Evolutionary conservation across 495 filamentous ascomycete species (phyloP), one percentile per base, ranked within the genome.

Genomic region (Podospora conica): DNA sequence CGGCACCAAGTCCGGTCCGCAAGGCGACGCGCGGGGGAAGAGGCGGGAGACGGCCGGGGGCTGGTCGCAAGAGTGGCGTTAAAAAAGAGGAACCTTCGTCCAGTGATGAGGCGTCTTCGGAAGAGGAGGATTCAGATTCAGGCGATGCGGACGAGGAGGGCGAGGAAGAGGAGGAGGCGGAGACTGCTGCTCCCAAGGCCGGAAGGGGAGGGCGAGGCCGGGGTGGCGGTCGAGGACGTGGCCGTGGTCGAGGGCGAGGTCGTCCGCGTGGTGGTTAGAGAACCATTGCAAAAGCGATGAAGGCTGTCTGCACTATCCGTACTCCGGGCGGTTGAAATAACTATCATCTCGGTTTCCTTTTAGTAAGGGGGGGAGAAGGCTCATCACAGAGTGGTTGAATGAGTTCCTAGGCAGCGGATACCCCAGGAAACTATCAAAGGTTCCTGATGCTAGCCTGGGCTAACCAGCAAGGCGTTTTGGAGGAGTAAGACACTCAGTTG

Each of bases 71-170:
- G 73, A 55, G 71, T 75, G 15, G 75, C 5, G 64, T 27, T 6
- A 64, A 58, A 15, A 55, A 64, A 20, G 55, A 61, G 11, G 33
- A 9, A 11, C 93, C 90, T 67, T 85, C 87, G 65, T 89, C 67
- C 4, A 65, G 92, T 65, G 89, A 89, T 65, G 79, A 81, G 27
- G 93, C 96, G 69, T 66, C 68, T 53, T 84, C 85, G 63, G 82
- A 83, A 9, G 83, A 91, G 48, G 80, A 84, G 61, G 80, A 82
- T 65, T 80, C 80, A 0, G 76, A 83, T 65, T 80, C 80, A 0
- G 76, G 88, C 21, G 81, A 80, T 57, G 83, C 82, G 64, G 79
- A 73, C 53, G 75, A 69, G 56, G 74, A 70, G 60, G 72, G 68
- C 56, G 74, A 70, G 60, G 72, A 71, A 31, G 78, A 60, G 68